Evolutionary conservation across 495 filamentous ascomycete genomes (phyloP).

Genomic region (Tuber borchii): DNA sequence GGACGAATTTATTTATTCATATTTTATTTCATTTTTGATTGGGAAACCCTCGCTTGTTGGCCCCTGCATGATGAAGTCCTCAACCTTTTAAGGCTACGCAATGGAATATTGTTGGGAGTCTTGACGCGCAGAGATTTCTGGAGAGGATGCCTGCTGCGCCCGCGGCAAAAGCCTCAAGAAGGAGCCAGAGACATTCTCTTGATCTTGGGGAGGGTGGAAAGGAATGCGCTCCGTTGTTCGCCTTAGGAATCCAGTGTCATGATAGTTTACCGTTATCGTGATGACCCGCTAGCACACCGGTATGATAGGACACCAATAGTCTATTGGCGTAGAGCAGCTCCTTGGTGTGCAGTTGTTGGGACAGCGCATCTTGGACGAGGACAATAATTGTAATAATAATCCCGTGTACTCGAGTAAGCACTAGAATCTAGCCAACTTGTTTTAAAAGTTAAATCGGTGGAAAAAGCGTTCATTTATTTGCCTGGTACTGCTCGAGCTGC

Average conservation of each 20-base stretch:
- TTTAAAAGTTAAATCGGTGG: background rate
- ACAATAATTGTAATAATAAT: background rate
- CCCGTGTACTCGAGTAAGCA: background rate
- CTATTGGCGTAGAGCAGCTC: background rate
- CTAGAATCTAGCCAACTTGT: background rate
- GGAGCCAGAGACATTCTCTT: background rate
- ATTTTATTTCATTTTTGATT: background rate
- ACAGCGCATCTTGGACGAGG: background rate
- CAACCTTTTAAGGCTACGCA: slow-evolving; percentile 1
- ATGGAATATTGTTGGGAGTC: slow-evolving; percentile 3
- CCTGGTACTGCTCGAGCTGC: background rate
- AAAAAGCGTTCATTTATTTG: background rate
- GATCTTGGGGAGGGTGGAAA: background rate
- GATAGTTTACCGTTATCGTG: background rate
- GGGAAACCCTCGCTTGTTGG: background rate
- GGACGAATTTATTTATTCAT: background rate
- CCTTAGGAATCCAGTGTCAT: background rate
- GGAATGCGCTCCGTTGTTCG: background rate
- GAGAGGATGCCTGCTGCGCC: background rate
- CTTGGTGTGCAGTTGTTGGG: background rate
- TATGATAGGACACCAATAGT: background rate
- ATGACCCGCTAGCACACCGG: background rate
- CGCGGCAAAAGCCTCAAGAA: background rate
- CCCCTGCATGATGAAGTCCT: background rate
- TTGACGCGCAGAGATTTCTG: background rate